phyloP scores from a whole-genome alignment of 106 monocot genomes.

The Acorus calamus region DNA sequence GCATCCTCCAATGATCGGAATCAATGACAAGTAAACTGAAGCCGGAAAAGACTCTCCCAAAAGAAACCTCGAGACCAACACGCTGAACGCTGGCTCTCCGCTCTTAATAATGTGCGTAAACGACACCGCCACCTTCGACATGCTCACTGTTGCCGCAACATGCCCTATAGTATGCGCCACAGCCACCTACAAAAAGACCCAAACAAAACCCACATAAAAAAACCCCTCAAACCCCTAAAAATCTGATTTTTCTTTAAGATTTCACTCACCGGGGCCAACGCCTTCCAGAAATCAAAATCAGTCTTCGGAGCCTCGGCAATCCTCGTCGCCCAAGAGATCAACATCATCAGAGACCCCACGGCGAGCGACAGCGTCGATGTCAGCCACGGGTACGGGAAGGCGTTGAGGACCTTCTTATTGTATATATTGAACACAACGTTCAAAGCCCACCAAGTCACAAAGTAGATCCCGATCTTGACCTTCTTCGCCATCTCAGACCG shows the following conservation, averaged over 20 bases:
- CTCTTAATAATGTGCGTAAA: conserved; percentile 36
- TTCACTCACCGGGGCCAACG: too few relatives aligned
- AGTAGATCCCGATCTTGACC: conserved; percentile 82
- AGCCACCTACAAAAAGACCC: conserved; percentile 6
- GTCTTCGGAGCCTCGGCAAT: conserved; percentile 20
- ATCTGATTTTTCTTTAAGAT: background rate
- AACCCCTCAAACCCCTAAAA: too few relatives aligned
- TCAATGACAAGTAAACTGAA: conserved; percentile 43
- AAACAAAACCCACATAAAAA: background rate
- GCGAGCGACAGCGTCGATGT: too few relatives aligned
- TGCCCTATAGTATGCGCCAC: conserved; percentile 28
- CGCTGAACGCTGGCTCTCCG: conserved; percentile 44
- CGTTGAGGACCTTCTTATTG: too few relatives aligned
- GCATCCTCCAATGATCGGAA: conserved; percentile 96
- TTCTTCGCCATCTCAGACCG: conserved; percentile 37
- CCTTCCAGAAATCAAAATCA: conserved; percentile 20
- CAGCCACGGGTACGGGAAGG: too few relatives aligned
- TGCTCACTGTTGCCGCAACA: conserved; percentile 27
- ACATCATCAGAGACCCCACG: too few relatives aligned
- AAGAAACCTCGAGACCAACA: conserved; percentile 68
- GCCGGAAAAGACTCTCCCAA: conserved; percentile 75
- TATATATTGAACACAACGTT: conserved; percentile 99
- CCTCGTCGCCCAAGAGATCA: too few relatives aligned
- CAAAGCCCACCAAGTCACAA: conserved; percentile 95
- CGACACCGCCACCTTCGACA: conserved; percentile 26